Base-by-base conservation (phyloP, 192 early-diverging fungal genomes). In the Umbelopsis isabellina region DNA sequence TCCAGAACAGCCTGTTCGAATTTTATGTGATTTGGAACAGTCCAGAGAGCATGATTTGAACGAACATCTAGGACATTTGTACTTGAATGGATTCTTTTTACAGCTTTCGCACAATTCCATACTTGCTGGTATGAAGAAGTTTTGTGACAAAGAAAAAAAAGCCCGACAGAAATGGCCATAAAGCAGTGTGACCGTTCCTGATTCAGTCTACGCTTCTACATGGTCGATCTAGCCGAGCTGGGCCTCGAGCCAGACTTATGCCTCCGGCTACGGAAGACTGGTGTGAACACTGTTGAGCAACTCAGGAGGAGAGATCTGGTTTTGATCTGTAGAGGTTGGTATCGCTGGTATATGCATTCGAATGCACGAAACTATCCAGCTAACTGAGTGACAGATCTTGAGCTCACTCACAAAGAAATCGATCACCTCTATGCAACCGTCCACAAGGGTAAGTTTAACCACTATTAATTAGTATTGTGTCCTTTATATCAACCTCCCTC, bases 41-140 rank as follows among this genome's bases (percentile, higher is more conserved):
- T 66, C 68, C 8, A 91, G 50, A 9, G 90, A 93, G 52, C 91
- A 93, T 1, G 89, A 87, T 44, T 81, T 81, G 45, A 76, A 66
- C 22, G 75, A 65, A 49, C 91, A 93, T n/a, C 87, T 79, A 18
- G 91, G 91, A 66, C 91, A 93, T 66, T 84, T 88, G 78, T 93
- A 93, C 69, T 88, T 91, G 55, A 61, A 61, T 15, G 55, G 55
- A 27, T 61, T 27, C 30, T 61, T 61, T 16, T 61, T 27, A 12
- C 55, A 61, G 55, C 27, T 18, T 35, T 61, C 55, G 13, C 55
- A 61, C 55, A 61, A 35, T 61, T 61, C 27, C 55, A 61, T 61
- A 61, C 15, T 61, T 27, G 37, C 37, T 41, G 37, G 10, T 41
- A 9, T 41, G 10, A 41, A 41, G 6, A 61, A 35, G 55, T 35